phyloP scores from a whole-genome alignment of 495 filamentous ascomycete species.

The Hypoxylon subgilvum region DNA sequence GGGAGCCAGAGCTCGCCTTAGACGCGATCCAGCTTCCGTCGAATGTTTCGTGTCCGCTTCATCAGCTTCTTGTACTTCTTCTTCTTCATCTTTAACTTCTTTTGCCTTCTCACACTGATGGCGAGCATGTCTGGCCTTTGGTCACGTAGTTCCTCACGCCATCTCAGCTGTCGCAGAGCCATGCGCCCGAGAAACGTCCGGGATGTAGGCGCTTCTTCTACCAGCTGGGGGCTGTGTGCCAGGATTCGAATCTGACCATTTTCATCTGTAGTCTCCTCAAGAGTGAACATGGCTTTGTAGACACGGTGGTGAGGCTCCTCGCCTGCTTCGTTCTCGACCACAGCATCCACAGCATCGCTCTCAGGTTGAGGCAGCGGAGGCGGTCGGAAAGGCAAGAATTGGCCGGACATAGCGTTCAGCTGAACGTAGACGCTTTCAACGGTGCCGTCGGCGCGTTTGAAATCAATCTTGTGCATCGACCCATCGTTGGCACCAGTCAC shows the following conservation, averaged over 20 bases:
- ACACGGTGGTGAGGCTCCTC: conserved; percentile 58
- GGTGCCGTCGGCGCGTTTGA: conserved; percentile 60
- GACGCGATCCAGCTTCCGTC: conserved; percentile 79
- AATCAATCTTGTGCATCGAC: conserved; percentile 44
- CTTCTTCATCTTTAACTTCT: conserved; percentile 99
- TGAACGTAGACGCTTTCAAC: conserved; percentile 52
- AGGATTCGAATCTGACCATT: conserved; percentile 68
- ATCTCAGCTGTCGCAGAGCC: conserved; percentile 55
- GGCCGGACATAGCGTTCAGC: conserved; percentile 56
- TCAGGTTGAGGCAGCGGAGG: conserved; percentile 73
- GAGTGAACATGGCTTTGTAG: conserved; percentile 81
- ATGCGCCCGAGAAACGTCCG: conserved; percentile 59
- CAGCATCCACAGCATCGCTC: conserved; percentile 39
- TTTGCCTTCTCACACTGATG: conserved; percentile 85
- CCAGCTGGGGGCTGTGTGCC: conserved; percentile 57
- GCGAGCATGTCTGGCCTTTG: conserved; percentile 58
- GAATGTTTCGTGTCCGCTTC: conserved; percentile 85
- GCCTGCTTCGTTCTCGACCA: conserved; percentile 42
- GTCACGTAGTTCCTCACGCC: conserved; percentile 51
- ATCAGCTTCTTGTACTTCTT: conserved; percentile 99
- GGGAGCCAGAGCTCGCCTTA: conserved; percentile 36
- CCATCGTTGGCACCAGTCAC: conserved; percentile 38
- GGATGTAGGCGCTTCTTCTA: conserved; percentile 50
- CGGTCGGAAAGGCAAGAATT: conserved; percentile 76
- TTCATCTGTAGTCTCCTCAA: conserved; percentile 75